A percentile compares a stretch with the other conserved stretches of the same genome.
phyloP scores from a whole-genome alignment of 2,329 filamentous ascomycete species.

The Clonostachys solani region DNA sequence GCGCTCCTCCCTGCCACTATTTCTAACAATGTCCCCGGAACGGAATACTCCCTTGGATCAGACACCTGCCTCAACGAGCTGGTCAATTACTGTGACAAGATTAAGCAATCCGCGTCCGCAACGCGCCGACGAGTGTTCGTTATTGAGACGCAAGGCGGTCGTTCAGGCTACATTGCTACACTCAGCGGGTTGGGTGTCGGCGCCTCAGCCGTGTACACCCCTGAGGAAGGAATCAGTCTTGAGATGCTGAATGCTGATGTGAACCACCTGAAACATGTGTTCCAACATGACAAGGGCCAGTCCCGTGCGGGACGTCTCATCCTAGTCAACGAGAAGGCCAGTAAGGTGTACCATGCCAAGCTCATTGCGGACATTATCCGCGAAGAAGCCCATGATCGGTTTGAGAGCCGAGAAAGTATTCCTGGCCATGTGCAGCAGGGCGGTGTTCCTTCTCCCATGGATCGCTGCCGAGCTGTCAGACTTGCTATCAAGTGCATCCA shows the following conservation, averaged over 20 bases:
- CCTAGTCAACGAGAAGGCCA: conserved; percentile 94
- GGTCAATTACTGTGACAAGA: conserved; percentile 93
- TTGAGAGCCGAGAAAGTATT: conserved; percentile 88
- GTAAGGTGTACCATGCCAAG: conserved; percentile 84
- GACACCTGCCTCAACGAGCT: conserved; percentile 96
- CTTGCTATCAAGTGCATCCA: conserved; percentile 93
- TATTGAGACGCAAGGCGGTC: conserved; percentile 94
- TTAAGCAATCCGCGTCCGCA: conserved; percentile 93
- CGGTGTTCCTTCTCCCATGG: conserved; percentile 90
- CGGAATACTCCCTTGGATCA: conserved; percentile 93
- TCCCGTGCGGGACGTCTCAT: conserved; percentile 90
- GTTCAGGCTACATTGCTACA: conserved; percentile 90
- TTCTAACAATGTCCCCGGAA: conserved; percentile 97
- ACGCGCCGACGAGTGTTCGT: conserved; percentile 93
- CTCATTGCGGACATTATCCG: conserved; percentile 94
- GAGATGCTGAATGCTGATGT: conserved; percentile 93
- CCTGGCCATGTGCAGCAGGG: conserved; percentile 95
- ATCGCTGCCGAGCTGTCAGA: conserved; percentile 85
- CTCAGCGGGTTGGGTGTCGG: conserved; percentile 89
- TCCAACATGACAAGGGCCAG: conserved; percentile 80
- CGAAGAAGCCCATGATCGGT: conserved; percentile 85
- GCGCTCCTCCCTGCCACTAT: conserved; percentile 92
- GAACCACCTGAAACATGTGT: conserved; percentile 80
- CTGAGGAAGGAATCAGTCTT: conserved; percentile 91
- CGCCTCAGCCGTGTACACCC: conserved; percentile 90